These are phyloP conservation scores for Sporothrix phasma DNA, from an alignment of 2,329 filamentous ascomycete genomes.

Conservation along the genomic window DNA sequence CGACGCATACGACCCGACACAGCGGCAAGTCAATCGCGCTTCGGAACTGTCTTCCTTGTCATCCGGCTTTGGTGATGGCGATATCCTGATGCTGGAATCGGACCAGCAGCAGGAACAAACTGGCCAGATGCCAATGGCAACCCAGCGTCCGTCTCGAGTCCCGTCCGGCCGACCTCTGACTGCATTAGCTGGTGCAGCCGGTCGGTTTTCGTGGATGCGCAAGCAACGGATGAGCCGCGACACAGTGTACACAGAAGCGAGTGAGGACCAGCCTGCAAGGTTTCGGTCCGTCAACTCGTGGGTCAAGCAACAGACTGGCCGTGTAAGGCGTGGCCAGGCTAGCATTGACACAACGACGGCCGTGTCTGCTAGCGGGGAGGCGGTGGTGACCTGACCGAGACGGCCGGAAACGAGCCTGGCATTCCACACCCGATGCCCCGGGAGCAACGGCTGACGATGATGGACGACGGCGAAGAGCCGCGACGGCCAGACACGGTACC, in stretches of 20 bases:
- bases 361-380: neutral
- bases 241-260: slow-evolving; percentile 43
- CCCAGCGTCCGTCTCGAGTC: neutral
- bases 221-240: slow-evolving; percentile 28
- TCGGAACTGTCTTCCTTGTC: slow-evolving; percentile 52
- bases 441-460: slow-evolving; percentile 40
- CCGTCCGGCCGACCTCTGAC: neutral
- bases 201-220: slow-evolving; percentile 18
- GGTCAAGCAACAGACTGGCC: slow-evolving; percentile 54
- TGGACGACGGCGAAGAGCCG: slow-evolving; percentile 39
- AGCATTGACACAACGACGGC: slow-evolving; percentile 22
- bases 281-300: slow-evolving; percentile 53
- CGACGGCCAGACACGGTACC: slow-evolving; percentile 30
- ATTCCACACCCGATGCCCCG: slow-evolving; percentile 29
- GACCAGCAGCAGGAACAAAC: neutral
- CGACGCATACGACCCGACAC: slow-evolving; percentile 28
- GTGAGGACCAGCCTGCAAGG: slow-evolving; percentile 43
- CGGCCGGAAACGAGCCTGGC: slow-evolving; percentile 21
- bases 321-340: slow-evolving; percentile 39
- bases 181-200: slow-evolving; percentile 14
- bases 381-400: slow-evolving; percentile 17
- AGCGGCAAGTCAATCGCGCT: slow-evolving; percentile 30
- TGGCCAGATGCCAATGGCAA: slow-evolving; percentile 9
- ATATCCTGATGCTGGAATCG: slow-evolving; percentile 37
- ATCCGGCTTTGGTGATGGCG: slow-evolving; percentile 54